phyloP scores from a whole-genome alignment of 106 monocot genomes.

The Gastrodia elata region DNA sequence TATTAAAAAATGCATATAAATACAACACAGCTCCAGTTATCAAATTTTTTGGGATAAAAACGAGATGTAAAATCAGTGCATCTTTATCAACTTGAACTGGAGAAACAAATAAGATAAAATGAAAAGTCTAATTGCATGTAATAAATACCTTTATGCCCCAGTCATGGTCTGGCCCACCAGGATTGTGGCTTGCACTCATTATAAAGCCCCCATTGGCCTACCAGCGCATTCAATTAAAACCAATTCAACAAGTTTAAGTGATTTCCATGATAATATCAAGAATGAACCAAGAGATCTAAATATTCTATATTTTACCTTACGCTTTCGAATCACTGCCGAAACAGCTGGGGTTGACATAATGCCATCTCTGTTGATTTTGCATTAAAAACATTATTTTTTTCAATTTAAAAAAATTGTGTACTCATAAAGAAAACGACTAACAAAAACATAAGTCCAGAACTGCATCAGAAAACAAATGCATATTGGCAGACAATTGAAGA shows the following conservation, averaged over 20 bases:
- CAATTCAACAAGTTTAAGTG: background rate
- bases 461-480: too few relatives aligned
- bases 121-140: background rate
- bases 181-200: slow-evolving; percentile 99
- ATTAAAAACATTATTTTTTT: slow-evolving; percentile 4
- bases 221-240: slow-evolving; percentile 5
- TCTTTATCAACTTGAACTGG: background rate
- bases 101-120: background rate
- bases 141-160: slow-evolving; percentile 91
- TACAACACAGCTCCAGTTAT: background rate
- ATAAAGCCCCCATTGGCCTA: slow-evolving; percentile 99
- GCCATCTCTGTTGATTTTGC: slow-evolving; percentile 56
- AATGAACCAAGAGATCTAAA: background rate
- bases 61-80: background rate
- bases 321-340: slow-evolving; percentile 88
- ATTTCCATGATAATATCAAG: background rate
- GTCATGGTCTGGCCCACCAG: slow-evolving; percentile 97
- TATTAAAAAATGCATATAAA: background rate
- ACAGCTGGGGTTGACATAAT: slow-evolving; percentile 96
- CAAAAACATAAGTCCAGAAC: too few relatives aligned
- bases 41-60: background rate
- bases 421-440: too few relatives aligned
- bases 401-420: background rate
- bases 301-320: slow-evolving; percentile 31
- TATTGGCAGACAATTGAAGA: too few relatives aligned